Evolutionary conservation across 768 basidiomycete species (phyloP), one percentile per base, ranked within the genome.

Genomic region (Leccinum boreale): DNA sequence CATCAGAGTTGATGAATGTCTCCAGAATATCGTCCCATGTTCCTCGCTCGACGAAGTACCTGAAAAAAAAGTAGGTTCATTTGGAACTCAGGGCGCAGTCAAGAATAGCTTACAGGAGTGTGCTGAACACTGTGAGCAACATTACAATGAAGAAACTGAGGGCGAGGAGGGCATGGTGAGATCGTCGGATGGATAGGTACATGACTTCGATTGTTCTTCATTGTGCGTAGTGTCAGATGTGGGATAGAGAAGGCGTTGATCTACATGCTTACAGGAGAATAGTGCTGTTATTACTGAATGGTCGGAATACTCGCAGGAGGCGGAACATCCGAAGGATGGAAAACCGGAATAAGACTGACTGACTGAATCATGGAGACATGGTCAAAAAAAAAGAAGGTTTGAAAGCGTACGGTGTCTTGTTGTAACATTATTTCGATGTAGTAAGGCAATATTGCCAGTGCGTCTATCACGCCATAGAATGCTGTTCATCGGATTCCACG

Each of bases 251-350:
- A 36, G 26, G 19, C 8, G 14, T 6, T 19, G 45, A 4, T 31
- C 9, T 15, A 49, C 24, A n/a, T 60, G 79, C 90, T 56, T 70
- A 92, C 85, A 92, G 73, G n/a, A 93, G 79, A 56, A 92, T 85
- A 15, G 87, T 90, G 63, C 86, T 85, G 60, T 86, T 91, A 65
- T 92, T 86, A 56, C 86, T 83, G 80, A 96, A 96, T 0, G 94
- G 92, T 49, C 90, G 78, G 74, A 96, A 97, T 7, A 95, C 92
- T 21, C 94, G 85, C 24, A 95, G 72, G 3, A 96, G 81, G 31
- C 94, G 86, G 72, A 95, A 94, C 74, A 92, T 93, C 39, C 94
- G 81, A 35, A 97, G 75, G 56, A 96, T 95, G 0, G 92, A 93
- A 70, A 95, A 97, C 17, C 94, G 81, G 73, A 95, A 96, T 53